phyloP scores from a whole-genome alignment of 129 eudicot genomes.

The Heracleum sosnowskyi region DNA sequence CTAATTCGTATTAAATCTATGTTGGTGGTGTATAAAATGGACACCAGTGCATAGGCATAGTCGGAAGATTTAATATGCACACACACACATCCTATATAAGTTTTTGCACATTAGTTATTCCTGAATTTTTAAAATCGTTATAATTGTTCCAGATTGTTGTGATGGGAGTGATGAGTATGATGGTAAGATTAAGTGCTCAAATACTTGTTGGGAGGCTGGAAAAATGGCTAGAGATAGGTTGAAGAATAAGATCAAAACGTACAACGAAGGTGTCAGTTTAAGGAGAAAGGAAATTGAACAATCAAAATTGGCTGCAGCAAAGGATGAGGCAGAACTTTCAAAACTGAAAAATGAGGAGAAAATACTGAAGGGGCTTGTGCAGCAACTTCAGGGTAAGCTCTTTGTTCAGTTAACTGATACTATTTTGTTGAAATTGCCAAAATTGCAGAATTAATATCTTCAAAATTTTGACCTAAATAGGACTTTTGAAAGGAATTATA shows the following conservation, averaged over 20 bases:
- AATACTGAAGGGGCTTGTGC: slow-evolving; percentile 75
- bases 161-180: slow-evolving; percentile 97
- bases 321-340: slow-evolving; percentile 81
- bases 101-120: neutral
- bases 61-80: neutral
- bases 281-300: slow-evolving; percentile 69
- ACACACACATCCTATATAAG: neutral
- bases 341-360: slow-evolving; percentile 77
- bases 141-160: slow-evolving; percentile 70
- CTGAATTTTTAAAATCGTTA: neutral
- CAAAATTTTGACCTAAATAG: neutral
- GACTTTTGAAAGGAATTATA: neutral
- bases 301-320: slow-evolving; percentile 49
- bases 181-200: slow-evolving; percentile 72
- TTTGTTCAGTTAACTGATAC: slow-evolving; percentile 8
- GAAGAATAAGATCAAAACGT: slow-evolving; percentile 73
- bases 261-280: slow-evolving; percentile 55
- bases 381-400: slow-evolving; percentile 71
- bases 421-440: neutral
- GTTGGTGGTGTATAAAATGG: neutral
- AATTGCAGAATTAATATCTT: neutral
- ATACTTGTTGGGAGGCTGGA: slow-evolving; percentile 99
- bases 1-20: neutral
- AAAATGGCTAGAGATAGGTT: slow-evolving; percentile 82
- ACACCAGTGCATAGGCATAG: neutral